phyloP scores from a whole-genome alignment of 164 flowering plant species.

The Liquidambar formosana region DNA sequence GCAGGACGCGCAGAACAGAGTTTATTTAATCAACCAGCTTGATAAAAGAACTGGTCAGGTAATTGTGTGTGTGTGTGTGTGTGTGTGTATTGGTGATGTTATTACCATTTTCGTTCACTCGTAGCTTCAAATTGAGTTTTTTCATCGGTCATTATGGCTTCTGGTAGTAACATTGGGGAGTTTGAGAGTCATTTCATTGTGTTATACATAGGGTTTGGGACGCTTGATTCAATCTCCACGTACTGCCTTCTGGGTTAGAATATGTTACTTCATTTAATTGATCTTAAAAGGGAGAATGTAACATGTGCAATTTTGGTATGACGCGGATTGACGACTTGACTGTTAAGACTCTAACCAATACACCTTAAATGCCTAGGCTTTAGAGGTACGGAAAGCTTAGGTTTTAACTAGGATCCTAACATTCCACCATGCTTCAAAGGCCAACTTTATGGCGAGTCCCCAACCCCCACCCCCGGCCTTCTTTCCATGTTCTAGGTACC shows the following conservation, averaged over 20 bases:
- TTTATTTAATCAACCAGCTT: slow-evolving; percentile 76
- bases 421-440: no score
- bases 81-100: not conserved
- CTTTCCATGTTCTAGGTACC: no score
- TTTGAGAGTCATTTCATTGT: not conserved
- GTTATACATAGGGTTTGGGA: no score
- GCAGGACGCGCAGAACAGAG: slow-evolving; percentile 91
- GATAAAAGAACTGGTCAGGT: slow-evolving; percentile 92
- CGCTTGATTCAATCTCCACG: not conserved
- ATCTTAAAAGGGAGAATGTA: not conserved
- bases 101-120: not conserved
- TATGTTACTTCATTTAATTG: no score
- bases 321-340: not conserved
- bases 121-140: not conserved
- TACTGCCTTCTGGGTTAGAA: not conserved
- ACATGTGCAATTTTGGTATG: not conserved
- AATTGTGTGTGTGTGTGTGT: no score
- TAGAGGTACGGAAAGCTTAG: no score
- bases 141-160: not conserved
- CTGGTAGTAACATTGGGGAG: not conserved
- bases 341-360: not conserved
- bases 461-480: no score
- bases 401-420: no score
- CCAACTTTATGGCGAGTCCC: no score
- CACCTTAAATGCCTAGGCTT: not conserved